phyloP scores from a whole-genome alignment of 2,329 filamentous ascomycete species.

The Tolypocladium sp. region DNA sequence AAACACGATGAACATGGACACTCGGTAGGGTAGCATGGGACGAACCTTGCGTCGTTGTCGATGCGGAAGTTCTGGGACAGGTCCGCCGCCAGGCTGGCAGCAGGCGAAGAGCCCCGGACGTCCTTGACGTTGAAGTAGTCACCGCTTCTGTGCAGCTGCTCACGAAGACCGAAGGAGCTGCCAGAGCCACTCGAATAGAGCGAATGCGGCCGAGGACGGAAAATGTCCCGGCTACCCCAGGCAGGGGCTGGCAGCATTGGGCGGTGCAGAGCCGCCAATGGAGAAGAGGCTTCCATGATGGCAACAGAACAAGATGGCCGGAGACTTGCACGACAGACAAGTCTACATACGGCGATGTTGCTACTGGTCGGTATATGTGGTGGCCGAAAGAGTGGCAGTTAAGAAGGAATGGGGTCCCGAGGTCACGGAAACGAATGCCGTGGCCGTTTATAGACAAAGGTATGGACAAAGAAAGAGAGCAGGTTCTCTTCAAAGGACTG shows the following conservation, averaged over 20 bases:
- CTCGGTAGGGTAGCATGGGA: conserved; percentile 7
- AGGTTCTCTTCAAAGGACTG: background rate
- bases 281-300: conserved; percentile 86
- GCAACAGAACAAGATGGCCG: conserved; percentile 1
- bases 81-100: conserved; percentile 83
- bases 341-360: conserved; percentile 5
- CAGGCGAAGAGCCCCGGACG: conserved; percentile 78
- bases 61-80: conserved; percentile 96
- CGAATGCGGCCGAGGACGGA: conserved; percentile 37
- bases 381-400: conserved; percentile 8
- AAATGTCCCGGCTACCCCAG: conserved; percentile 50
- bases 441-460: background rate
- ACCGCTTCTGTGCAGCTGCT: conserved; percentile 51
- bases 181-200: conserved; percentile 47
- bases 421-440: background rate
- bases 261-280: conserved; percentile 86
- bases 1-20: background rate
- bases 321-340: conserved; percentile 1
- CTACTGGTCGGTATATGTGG: conserved; percentile 15
- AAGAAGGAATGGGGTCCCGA: conserved; percentile 3
- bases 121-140: conserved; percentile 82
- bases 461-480: conserved; percentile 4
- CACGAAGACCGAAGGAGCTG: conserved; percentile 70
- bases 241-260: conserved; percentile 47
- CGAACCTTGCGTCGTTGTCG: conserved; percentile 73